Conservation (phyloP, 1,284 basidiomycete genomes). For the Singerocomus inundabilis region DNA sequence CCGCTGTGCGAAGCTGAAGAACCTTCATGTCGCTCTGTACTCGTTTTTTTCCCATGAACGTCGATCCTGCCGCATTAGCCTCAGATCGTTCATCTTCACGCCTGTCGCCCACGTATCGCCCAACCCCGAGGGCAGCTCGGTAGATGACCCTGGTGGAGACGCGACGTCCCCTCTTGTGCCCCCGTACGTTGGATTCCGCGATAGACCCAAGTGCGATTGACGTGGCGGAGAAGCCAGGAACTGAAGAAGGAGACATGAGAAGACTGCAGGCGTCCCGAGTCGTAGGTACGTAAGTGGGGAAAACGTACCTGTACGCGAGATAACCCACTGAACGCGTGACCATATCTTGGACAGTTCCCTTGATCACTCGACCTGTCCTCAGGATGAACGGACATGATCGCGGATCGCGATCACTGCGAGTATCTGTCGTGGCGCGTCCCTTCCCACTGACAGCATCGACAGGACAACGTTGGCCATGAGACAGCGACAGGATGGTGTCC, state of each 20-base stretch:
- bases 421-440: constrained; percentile 1
- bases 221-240: neutral
- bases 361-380: neutral
- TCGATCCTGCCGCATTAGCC: constrained; percentile 17
- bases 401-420: constrained; percentile 10
- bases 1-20: constrained; percentile 15
- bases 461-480: neutral
- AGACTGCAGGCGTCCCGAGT: constrained; percentile 6
- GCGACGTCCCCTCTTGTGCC: neutral
- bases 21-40: constrained; percentile 11
- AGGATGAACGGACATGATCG: constrained; percentile 1
- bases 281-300: constrained; percentile 18
- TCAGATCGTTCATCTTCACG: constrained; percentile 4
- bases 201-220: neutral
- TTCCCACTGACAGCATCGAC: neutral
- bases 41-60: constrained; percentile 3
- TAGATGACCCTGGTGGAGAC: neutral
- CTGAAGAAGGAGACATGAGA: constrained; percentile 2
- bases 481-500: neutral
- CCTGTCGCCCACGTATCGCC: neutral
- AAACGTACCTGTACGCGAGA: constrained; percentile 11
- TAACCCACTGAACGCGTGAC: neutral
- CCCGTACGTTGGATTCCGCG: neutral
- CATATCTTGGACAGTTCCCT: constrained; percentile 1
- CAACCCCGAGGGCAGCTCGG: neutral